A percentile compares a stretch with the other conserved stretches of the same genome.
These are phyloP conservation scores for Curvularia sp. DNA, from an alignment of 2,329 filamentous ascomycete genomes.

Conservation along the genomic window DNA sequence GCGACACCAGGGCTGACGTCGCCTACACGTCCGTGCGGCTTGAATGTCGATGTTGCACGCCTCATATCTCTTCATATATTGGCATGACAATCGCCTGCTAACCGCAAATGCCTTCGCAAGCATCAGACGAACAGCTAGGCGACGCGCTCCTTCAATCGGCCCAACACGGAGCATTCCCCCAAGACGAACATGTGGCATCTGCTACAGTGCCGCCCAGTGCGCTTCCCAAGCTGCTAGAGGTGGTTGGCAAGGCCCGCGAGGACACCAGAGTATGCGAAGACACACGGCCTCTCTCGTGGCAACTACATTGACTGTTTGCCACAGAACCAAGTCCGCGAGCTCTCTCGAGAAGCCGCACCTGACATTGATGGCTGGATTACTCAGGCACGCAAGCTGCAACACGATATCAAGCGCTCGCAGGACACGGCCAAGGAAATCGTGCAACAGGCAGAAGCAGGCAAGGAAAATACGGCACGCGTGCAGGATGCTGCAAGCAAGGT, in stretches of 20 bases:
- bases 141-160: conserved; percentile 71
- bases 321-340: conserved; percentile 73
- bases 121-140: conserved; percentile 55
- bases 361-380: conserved; percentile 87
- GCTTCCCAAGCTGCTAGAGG: conserved; percentile 59
- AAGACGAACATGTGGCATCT: conserved; percentile 63
- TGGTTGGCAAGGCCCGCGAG: conserved; percentile 60
- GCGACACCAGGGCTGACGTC: conserved; percentile 13
- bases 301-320: conserved; percentile 15
- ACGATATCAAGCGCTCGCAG: conserved; percentile 83
- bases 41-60: conserved; percentile 2
- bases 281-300: background rate
- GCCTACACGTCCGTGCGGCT: conserved; percentile 17
- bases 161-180: conserved; percentile 63
- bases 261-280: conserved; percentile 58
- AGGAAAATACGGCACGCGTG: conserved; percentile 68
- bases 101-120: conserved; percentile 38
- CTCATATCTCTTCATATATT: conserved; percentile 4
- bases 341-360: conserved; percentile 78
- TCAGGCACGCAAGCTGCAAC: conserved; percentile 83
- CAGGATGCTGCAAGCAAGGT: conserved; percentile 67
- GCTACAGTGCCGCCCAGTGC: conserved; percentile 59
- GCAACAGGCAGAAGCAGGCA: conserved; percentile 74
- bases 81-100: conserved; percentile 28
- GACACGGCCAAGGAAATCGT: conserved; percentile 82